A percentile compares a stretch with the other conserved stretches of the same genome.
Evolutionary conservation across 306 rosid species (phyloP).

Genomic region (Pachyrhizus erosus): DNA sequence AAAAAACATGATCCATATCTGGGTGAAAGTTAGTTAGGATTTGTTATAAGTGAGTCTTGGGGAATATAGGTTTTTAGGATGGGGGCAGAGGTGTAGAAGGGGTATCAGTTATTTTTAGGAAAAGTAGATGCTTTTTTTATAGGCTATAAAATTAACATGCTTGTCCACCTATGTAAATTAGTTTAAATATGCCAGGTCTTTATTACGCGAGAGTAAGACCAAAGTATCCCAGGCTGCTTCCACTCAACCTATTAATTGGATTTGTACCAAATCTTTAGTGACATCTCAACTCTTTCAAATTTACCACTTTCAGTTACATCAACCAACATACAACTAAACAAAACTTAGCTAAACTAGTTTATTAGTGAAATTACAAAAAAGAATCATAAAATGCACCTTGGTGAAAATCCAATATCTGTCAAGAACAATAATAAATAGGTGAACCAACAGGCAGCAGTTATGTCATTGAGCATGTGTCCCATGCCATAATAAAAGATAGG

Average conservation of each 20-base stretch:
- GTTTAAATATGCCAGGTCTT: conserved; percentile 9
- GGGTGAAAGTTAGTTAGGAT: background rate
- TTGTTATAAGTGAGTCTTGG: background rate
- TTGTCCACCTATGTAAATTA: background rate
- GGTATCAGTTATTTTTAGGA: background rate
- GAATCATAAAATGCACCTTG: conserved; percentile 59
- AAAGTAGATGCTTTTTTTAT: no score
- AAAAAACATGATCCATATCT: background rate
- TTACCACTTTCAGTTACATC: background rate
- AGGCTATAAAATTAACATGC: no score
- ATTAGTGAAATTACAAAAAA: conserved; percentile 12
- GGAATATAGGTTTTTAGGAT: background rate
- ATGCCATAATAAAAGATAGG: conserved; percentile 79
- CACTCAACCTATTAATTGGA: conserved; percentile 16
- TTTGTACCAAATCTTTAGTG: background rate
- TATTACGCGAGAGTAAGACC: conserved; percentile 15
- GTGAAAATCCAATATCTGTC: conserved; percentile 88
- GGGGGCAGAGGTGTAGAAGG: background rate
- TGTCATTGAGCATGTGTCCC: conserved; percentile 99
- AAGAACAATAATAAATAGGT: conserved; percentile 87
- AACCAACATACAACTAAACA: conserved; percentile 4
- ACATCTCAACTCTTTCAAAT: background rate
- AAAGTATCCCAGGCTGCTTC: conserved; percentile 15
- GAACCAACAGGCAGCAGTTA: conserved; percentile 97
- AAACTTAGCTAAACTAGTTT: background rate